phyloP scores from a whole-genome alignment of 495 filamentous ascomycete genomes.

The Copromyces sp. region DNA sequence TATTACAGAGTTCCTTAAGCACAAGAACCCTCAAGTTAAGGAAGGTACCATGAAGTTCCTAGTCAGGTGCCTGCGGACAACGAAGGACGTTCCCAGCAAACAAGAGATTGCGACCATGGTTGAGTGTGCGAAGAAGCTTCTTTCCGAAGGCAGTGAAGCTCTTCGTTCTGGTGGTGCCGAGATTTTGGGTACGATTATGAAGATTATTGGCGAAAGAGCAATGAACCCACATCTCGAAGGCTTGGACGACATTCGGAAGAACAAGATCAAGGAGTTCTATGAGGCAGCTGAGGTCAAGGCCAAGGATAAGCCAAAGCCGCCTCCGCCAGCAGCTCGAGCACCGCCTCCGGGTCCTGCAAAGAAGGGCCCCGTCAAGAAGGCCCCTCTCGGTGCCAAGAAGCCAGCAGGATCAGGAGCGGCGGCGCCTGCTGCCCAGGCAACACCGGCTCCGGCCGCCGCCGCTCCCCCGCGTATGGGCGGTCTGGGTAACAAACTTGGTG shows the following conservation, averaged over 20 bases:
- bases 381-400: slow-evolving; percentile 32
- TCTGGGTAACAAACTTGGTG: slow-evolving; percentile 50
- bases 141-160: slow-evolving; percentile 78
- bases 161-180: slow-evolving; percentile 84
- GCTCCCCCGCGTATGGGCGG: slow-evolving; percentile 39
- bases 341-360: slow-evolving; percentile 41
- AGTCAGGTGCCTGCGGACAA: slow-evolving; percentile 75
- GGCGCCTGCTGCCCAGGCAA: slow-evolving; percentile 31
- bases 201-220: slow-evolving; percentile 93
- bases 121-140: slow-evolving; percentile 74
- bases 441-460: slow-evolving; percentile 31
- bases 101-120: slow-evolving; percentile 76
- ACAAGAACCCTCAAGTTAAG: slow-evolving; percentile 98
- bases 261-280: slow-evolving; percentile 91
- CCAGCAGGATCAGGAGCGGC: slow-evolving; percentile 14
- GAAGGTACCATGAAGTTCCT: slow-evolving; percentile 87
- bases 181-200: slow-evolving; percentile 90
- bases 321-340: slow-evolving; percentile 51
- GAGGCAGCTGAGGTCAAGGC: slow-evolving; percentile 91
- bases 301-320: slow-evolving; percentile 89
- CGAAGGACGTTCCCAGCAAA: slow-evolving; percentile 70
- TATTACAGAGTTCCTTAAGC: slow-evolving; percentile 69
- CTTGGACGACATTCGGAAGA: slow-evolving; percentile 90
- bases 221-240: slow-evolving; percentile 95
- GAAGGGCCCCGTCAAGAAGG: slow-evolving; percentile 38